phyloP scores from a whole-genome alignment of 495 filamentous ascomycete genomes.

The Hapsidospora chrysogenum region DNA sequence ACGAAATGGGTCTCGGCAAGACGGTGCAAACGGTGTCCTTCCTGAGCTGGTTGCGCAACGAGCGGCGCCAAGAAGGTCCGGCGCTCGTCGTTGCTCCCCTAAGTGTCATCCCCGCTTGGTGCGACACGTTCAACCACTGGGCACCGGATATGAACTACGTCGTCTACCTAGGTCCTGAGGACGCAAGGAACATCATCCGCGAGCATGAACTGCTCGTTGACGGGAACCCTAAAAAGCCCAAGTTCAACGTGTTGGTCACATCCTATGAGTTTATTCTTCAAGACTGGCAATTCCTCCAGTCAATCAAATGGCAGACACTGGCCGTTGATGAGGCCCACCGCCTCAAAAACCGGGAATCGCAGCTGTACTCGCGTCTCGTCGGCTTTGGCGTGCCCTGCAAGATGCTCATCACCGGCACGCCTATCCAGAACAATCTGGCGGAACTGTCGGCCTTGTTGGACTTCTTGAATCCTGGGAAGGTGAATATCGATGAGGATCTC shows the following conservation, averaged over 20 bases:
- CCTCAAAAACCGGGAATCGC: slow-evolving; percentile 87
- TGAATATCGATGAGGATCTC: slow-evolving; percentile 77
- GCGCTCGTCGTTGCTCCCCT: slow-evolving; percentile 92
- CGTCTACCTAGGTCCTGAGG: slow-evolving; percentile 80
- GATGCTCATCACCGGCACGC: slow-evolving; percentile 90
- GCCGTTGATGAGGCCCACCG: slow-evolving; percentile 94
- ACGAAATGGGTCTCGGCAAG: slow-evolving; percentile 98
- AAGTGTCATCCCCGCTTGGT: slow-evolving; percentile 94
- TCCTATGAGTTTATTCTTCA: slow-evolving; percentile 87
- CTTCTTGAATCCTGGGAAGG: slow-evolving; percentile 82
- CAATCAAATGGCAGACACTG: slow-evolving; percentile 94
- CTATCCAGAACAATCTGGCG: slow-evolving; percentile 89
- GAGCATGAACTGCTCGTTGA: slow-evolving; percentile 79
- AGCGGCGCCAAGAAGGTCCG: slow-evolving; percentile 74
- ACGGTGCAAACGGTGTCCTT: slow-evolving; percentile 96
- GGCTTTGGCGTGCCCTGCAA: slow-evolving; percentile 73
- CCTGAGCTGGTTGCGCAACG: slow-evolving; percentile 94
- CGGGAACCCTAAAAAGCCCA: slow-evolving; percentile 64
- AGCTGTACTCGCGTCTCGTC: slow-evolving; percentile 70
- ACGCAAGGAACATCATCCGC: slow-evolving; percentile 62
- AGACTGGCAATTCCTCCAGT: slow-evolving; percentile 60
- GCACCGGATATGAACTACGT: slow-evolving; percentile 94
- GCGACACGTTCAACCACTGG: slow-evolving; percentile 94
- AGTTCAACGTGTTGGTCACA: slow-evolving; percentile 89
- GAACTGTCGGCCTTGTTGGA: slow-evolving; percentile 86